These are phyloP conservation scores for Monilinia vaccinii-corymbosi DNA, from an alignment of 2,329 filamentous ascomycete species.

Conservation along the genomic window DNA sequence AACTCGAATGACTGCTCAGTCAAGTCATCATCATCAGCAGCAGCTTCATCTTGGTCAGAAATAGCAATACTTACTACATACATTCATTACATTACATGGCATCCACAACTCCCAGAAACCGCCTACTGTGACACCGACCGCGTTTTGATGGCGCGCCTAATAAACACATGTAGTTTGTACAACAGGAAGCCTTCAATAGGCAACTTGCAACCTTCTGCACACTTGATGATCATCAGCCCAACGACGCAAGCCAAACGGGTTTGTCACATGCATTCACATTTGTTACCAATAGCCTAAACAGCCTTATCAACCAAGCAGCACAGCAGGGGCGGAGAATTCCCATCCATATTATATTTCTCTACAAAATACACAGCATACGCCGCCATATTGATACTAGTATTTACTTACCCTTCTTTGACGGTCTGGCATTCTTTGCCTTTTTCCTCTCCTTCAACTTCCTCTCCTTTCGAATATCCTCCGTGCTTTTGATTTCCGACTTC, in stretches of 20 bases:
- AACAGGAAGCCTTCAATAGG: not conserved
- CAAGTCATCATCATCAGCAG: too few relatives aligned
- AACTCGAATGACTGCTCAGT: too few relatives aligned
- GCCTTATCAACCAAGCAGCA: not conserved
- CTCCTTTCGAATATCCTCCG: constrained; percentile 77
- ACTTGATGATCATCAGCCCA: not conserved
- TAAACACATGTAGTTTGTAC: not conserved
- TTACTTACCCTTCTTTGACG: constrained; percentile 46
- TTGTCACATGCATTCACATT: not conserved
- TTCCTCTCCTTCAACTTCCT: constrained; percentile 67
- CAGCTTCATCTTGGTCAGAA: too few relatives aligned
- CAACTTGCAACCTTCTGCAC: not conserved
- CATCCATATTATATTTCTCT: constrained; percentile 14
- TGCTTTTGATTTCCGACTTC: constrained; percentile 70
- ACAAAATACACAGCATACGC: not conserved
- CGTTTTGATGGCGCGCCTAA: not conserved
- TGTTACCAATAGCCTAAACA: not conserved
- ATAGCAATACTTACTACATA: too few relatives aligned
- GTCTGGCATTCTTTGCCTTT: constrained; percentile 81
- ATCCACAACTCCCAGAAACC: not conserved
- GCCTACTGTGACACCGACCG: too few relatives aligned
- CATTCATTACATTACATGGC: too few relatives aligned
- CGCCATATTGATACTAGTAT: constrained; percentile 6
- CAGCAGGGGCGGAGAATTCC: not conserved
- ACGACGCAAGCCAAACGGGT: not conserved